Conservation (phyloP, 2,329 filamentous ascomycete species). For the Aspergillus neotritici region DNA sequence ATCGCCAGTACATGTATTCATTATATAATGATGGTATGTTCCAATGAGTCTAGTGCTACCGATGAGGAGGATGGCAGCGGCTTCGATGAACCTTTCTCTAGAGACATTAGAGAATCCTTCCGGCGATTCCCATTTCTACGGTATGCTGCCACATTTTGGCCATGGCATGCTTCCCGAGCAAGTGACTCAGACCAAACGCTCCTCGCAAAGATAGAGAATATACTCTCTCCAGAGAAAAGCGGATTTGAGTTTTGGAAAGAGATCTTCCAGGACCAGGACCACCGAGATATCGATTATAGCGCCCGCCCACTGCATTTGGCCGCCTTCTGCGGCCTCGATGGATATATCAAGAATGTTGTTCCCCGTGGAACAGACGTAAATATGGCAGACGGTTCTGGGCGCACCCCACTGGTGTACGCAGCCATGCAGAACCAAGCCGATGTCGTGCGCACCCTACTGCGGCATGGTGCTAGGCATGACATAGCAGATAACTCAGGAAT, state of each 20-base stretch:
- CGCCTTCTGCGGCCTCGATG: neutral
- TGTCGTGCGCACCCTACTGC: neutral
- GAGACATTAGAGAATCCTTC: neutral
- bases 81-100: neutral
- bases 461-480: neutral
- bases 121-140: conserved; percentile 5
- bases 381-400: neutral
- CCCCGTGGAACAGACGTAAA: neutral
- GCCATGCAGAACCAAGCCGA: conserved; percentile 1
- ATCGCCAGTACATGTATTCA: conserved; percentile 1
- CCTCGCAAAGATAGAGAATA: too few species aligned
- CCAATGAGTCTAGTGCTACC: neutral
- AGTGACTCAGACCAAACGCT: too few species aligned
- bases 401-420: conserved; percentile 1
- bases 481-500: neutral
- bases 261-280: too few species aligned
- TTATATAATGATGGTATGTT: conserved; percentile 1
- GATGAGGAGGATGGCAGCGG: too few species aligned
- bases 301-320: conserved; percentile 3
- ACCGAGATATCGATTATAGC: too few species aligned
- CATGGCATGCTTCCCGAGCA: neutral
- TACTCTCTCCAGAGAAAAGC: too few species aligned
- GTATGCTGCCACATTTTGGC: conserved; percentile 2
- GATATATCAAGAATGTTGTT: neutral
- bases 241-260: too few species aligned